phyloP scores from a whole-genome alignment of 2,329 filamentous ascomycete genomes.

The Blumeriella jaapii region DNA sequence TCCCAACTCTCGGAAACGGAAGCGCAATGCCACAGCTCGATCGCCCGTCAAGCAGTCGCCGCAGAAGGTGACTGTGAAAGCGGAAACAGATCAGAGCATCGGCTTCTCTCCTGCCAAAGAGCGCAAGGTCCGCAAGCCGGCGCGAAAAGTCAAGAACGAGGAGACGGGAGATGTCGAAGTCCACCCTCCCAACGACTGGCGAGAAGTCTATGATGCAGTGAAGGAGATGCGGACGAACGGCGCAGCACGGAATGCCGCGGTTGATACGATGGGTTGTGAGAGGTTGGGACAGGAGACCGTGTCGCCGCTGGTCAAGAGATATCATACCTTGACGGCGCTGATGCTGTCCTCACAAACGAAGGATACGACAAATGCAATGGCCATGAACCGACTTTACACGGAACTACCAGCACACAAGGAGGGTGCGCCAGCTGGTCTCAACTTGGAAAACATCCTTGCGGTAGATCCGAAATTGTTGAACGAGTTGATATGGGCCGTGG shows the following conservation, averaged over 20 bases:
- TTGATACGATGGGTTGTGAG: conserved; percentile 97
- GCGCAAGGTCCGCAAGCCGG: conserved; percentile 35
- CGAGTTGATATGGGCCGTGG: conserved; percentile 53
- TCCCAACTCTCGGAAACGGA: conserved; percentile 34
- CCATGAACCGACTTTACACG: conserved; percentile 54
- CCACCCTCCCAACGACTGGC: conserved; percentile 69
- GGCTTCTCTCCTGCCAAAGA: conserved; percentile 23
- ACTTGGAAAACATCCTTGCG: conserved; percentile 49
- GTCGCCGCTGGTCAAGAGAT: conserved; percentile 43
- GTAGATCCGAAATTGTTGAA: conserved; percentile 49
- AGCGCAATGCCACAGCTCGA: conserved; percentile 25
- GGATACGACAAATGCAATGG: conserved; percentile 57
- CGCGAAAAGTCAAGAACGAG: conserved; percentile 32
- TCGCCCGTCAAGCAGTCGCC: conserved; percentile 17
- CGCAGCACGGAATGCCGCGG: conserved; percentile 61
- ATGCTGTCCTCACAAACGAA: conserved; percentile 69
- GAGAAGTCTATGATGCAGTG: conserved; percentile 65
- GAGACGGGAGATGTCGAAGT: conserved; percentile 31
- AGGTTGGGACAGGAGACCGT: conserved; percentile 48
- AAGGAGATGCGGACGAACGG: conserved; percentile 59
- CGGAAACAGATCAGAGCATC: conserved; percentile 29
- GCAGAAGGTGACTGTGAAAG: conserved; percentile 29
- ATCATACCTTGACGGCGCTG: conserved; percentile 56
- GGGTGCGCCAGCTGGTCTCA: conserved; percentile 36
- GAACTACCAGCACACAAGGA: conserved; percentile 36